These are phyloP conservation scores for Fibroporia radiculosa DNA, from an alignment of 768 basidiomycete genomes.

Conservation along the genomic window DNA sequence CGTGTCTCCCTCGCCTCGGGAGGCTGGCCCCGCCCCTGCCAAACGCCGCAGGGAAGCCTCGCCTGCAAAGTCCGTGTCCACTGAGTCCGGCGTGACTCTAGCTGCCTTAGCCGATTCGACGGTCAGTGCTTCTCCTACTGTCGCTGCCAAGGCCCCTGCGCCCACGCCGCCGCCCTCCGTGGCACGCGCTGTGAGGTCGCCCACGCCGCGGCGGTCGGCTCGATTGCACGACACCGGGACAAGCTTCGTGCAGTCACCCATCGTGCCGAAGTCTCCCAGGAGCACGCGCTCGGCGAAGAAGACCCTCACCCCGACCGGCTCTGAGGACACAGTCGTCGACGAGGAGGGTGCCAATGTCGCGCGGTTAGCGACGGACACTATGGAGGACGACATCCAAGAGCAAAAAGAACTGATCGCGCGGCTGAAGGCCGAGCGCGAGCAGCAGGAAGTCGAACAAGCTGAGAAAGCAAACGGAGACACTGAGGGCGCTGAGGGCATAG, in stretches of 20 bases:
- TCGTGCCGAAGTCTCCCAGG: conserved; percentile 25
- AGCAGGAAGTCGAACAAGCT: conserved; percentile 17
- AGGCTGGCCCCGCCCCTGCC: conserved; percentile 33
- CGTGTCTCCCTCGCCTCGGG: conserved; percentile 29
- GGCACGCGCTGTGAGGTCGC: conserved; percentile 11
- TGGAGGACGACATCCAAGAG: conserved; percentile 66
- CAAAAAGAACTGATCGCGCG: conserved; percentile 70
- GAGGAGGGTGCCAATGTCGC: conserved; percentile 39
- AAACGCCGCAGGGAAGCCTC: conserved; percentile 66
- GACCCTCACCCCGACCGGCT: conserved; percentile 39
- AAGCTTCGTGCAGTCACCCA: conserved; percentile 32
- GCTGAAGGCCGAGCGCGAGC: conserved; percentile 57
- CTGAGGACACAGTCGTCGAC: conserved; percentile 60
- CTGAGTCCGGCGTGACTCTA: conserved; percentile 7
- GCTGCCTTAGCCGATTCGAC: conserved; percentile 9
- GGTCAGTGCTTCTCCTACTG: conserved; percentile 21
- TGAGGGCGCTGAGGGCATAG: conserved; percentile 10
- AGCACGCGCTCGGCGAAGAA: conserved; percentile 29
- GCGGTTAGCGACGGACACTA: conserved; percentile 47
- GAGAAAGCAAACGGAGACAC: conserved; percentile 14
- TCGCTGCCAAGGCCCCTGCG: conserved; percentile 11
- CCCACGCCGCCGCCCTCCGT: conserved; percentile 18
- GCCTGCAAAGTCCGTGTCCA: conserved; percentile 20
- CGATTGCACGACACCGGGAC: conserved; percentile 29
- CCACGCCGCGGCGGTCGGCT: conserved; percentile 33